Base-by-base conservation (phyloP, 192 early-diverging fungal genomes). In the Coemansia sp. region DNA sequence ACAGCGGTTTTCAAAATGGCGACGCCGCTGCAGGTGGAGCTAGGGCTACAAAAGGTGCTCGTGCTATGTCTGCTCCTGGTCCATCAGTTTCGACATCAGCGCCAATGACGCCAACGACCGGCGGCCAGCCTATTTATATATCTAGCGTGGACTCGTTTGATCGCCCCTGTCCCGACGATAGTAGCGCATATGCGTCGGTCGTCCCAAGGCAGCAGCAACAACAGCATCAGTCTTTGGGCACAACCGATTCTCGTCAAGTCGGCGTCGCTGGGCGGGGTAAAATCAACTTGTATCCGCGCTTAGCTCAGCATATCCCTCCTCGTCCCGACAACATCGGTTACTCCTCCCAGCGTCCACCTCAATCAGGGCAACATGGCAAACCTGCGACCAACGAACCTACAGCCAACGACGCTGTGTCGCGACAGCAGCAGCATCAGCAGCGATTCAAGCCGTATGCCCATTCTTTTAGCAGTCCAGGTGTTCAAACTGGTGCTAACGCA, bases 281-380 rank as follows among this genome's bases (percentile, higher is more conserved):
- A 46, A 54, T 70, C 8, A 83, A 83, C 21, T 57, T 83, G 48
- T 75, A 60, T 36, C 62, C 75, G 19, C 75, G 75, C 7, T 50
- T 83, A 17, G 75, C 75, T 4, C 62, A 70, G 16, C 81, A 83
- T 50, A 78, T 78, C 33, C 81, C 74, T 50, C 50, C 66, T 8
- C 65, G 57, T 21, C 27, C 65, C 14, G 53, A 42, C 48, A 39
- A 41, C 46, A 39, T 33, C 37, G 35, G 41, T 2, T 48, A 21
- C 33, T 17, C n/a, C 6, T 36, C 31, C 6, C 62, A 64, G 17
- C 57, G 41, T 17, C 48, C 57, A 16, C 63, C 36, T 48, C 59
- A 24, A 44, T 29, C 45, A 61, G 42, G 35, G 3, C 33, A 50
- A 13, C 14, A 42, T 7, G 57, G 41, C 42, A 14, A 16, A 29